phyloP scores from a whole-genome alignment of 768 basidiomycete genomes.

The Suillus clintonianus region DNA sequence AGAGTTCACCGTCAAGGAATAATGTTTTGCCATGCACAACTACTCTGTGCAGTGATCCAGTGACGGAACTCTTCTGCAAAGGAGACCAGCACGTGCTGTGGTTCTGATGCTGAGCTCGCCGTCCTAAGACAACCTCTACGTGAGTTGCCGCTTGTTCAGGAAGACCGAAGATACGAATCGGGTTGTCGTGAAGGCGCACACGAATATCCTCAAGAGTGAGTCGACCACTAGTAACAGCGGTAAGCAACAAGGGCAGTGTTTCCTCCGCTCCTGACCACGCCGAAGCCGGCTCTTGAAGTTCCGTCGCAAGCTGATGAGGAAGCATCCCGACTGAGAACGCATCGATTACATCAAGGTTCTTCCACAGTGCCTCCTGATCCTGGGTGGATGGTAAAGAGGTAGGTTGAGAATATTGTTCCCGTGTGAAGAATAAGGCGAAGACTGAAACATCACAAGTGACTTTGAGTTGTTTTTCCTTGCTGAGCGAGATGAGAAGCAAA shows the following conservation, averaged over 20 bases:
- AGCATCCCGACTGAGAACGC: constrained; percentile 87
- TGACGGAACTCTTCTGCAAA: constrained; percentile 57
- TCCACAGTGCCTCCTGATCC: constrained; percentile 86
- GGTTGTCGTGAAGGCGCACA: constrained; percentile 87
- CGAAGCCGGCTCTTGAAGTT: constrained; percentile 60
- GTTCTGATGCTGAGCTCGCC: constrained; percentile 58
- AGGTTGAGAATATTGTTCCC: constrained; percentile 68
- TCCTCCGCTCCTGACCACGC: constrained; percentile 85
- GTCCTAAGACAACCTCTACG: constrained; percentile 90
- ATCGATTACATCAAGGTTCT: constrained; percentile 81
- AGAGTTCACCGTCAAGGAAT: constrained; percentile 82
- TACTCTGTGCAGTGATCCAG: constrained; percentile 87
- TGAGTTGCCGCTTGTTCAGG: constrained; percentile 85
- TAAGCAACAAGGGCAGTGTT: constrained; percentile 82
- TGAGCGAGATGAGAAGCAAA: constrained; percentile 85
- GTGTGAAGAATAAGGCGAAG: constrained; percentile 86
- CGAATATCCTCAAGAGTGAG: constrained; percentile 84
- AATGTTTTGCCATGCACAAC: constrained; percentile 87
- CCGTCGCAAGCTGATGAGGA: constrained; percentile 73
- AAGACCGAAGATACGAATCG: constrained; percentile 86
- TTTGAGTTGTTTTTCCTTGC: constrained; percentile 90
- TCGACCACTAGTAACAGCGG: constrained; percentile 78
- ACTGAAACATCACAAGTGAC: constrained; percentile 97
- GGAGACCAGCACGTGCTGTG: constrained; percentile 78
- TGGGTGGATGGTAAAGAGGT: constrained; percentile 66